Evolutionary conservation across 2,329 filamentous ascomycete genomes (phyloP), one percentile per base, ranked within the genome.

Genomic region (Colletotrichum eleusines): DNA sequence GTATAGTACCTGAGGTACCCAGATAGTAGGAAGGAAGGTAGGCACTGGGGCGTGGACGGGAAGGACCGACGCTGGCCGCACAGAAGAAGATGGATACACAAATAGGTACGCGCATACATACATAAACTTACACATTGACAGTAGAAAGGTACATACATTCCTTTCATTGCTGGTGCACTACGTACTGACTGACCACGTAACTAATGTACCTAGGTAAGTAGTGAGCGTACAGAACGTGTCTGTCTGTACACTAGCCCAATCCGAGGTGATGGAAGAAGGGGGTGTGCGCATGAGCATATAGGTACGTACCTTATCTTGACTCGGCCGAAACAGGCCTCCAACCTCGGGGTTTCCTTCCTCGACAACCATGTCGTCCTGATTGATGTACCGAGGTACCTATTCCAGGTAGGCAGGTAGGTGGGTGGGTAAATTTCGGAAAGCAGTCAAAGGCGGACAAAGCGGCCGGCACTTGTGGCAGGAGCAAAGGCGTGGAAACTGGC

Each of bases 31-130:
- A 18, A 7, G 5, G 40, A 6, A 20, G 18, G 18, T 20, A 44
- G 42, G 42, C 9, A 44, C 40, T 8, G 33, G 51, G 9, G 44
- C 14, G 40, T 51, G 28, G 28, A 35, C 58, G 44, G 58, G 58
- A 68, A 68, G 64, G 58, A 68, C 38, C 53, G 64, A 71, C 26
- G 42, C 35, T 46, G 31, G n/a, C 28, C 53, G 61, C 31, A 60
- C 3, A 12, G 44, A n/a, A 35, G 18, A 59, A 33, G 3, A n/a
- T 7, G 26, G 16, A 33, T 33, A 4, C 31, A 7, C 12, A 42
- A 5, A 5, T 42, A 42, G 16, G 16, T 20, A 18, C 1, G 38
- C 18, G 6, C 6, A 40, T 14, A 14, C 14, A 3, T 40, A 40
- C 2, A 16, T 5, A 42, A 16, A 16, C 18, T 16, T 4, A 40